Conservation (phyloP, 2,329 filamentous ascomycete species). For the Fusarium euwallaceae region DNA sequence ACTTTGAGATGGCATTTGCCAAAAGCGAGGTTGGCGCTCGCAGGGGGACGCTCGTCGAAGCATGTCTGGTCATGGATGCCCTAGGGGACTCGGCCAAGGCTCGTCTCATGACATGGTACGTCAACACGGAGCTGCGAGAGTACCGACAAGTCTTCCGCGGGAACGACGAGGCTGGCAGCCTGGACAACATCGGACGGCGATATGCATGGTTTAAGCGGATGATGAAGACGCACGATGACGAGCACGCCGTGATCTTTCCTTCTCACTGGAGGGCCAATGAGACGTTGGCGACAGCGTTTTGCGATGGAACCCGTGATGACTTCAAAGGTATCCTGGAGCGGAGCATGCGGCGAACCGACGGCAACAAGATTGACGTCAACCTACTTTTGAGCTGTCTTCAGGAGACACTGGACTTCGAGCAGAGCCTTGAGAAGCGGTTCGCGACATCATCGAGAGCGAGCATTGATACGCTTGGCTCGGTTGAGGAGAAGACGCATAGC, state of each 20-base stretch:
- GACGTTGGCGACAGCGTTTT: constrained; percentile 90
- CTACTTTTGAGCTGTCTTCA: constrained; percentile 89
- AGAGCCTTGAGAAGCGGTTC: constrained; percentile 88
- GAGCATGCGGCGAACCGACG: constrained; percentile 83
- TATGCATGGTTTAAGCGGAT: constrained; percentile 98
- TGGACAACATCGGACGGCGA: constrained; percentile 95
- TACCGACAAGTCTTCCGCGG: constrained; percentile 96
- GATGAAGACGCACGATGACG: constrained; percentile 94
- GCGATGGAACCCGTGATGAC: constrained; percentile 94
- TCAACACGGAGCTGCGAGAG: constrained; percentile 95
- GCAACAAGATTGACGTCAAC: constrained; percentile 88
- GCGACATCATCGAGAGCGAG: constrained; percentile 80
- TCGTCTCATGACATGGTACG: constrained; percentile 93
- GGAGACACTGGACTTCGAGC: constrained; percentile 97
- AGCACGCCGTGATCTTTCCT: constrained; percentile 91
- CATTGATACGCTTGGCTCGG: constrained; percentile 88
- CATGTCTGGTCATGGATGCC: constrained; percentile 94
- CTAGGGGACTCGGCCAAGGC: constrained; percentile 88
- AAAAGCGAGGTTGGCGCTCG: constrained; percentile 83
- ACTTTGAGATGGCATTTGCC: constrained; percentile 95
- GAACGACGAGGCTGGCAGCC: constrained; percentile 93
- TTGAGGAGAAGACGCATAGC: constrained; percentile 79
- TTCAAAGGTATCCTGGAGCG: constrained; percentile 93
- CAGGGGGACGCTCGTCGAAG: constrained; percentile 81
- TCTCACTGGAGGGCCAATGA: constrained; percentile 91